phyloP scores from a whole-genome alignment of 306 rosid species.

The Calophaca sinica region DNA sequence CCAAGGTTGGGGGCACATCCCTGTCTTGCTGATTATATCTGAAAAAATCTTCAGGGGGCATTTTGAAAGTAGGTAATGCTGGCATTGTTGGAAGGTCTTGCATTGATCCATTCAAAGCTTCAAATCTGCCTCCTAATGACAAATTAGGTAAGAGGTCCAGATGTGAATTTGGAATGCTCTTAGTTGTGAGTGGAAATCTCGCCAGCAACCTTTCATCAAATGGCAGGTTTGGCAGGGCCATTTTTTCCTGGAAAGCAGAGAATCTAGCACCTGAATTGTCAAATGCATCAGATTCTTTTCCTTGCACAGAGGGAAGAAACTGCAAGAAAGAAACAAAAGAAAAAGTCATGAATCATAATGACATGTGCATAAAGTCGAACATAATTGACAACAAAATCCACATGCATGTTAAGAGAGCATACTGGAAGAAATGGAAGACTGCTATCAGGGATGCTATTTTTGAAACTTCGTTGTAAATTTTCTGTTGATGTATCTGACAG shows the following conservation, averaged over 20 bases:
- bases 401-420: conserved; percentile 40
- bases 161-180: conserved; percentile 66
- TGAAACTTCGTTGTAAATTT: conserved; percentile 62
- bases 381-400: conserved; percentile 36
- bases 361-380: conserved; percentile 32
- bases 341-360: conserved; percentile 34
- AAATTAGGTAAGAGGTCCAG: conserved; percentile 79
- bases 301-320: conserved; percentile 62
- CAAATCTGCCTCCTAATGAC: conserved; percentile 76
- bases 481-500: conserved; percentile 60
- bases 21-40: conserved; percentile 79
- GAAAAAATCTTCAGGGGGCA: conserved; percentile 75
- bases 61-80: conserved; percentile 74
- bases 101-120: conserved; percentile 66
- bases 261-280: conserved; percentile 61
- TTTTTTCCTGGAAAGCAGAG: conserved; percentile 76
- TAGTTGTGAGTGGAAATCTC: conserved; percentile 74
- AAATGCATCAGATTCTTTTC: conserved; percentile 57
- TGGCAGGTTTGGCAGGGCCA: conserved; percentile 76
- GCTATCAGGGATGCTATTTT: conserved; percentile 64
- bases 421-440: conserved; percentile 71
- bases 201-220: conserved; percentile 84
- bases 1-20: conserved; percentile 73
- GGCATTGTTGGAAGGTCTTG: conserved; percentile 79
- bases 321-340: conserved; percentile 43